Conservation (phyloP, 2,329 filamentous ascomycete species). For the Phoma herbarum region DNA sequence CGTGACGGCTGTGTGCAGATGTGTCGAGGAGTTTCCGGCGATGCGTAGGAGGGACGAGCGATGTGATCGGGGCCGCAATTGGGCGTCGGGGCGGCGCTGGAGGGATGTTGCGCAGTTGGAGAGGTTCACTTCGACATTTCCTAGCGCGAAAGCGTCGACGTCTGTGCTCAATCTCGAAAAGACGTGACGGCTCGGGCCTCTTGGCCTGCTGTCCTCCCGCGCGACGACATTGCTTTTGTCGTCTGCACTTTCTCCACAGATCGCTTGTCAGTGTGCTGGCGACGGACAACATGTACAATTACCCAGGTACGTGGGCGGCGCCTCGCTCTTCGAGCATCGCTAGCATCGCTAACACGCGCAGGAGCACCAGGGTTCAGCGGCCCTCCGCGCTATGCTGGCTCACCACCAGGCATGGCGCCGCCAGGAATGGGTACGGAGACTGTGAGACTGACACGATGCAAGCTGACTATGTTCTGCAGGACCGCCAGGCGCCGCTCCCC, state of each 20-base stretch:
- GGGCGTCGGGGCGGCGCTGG: slow-evolving; percentile 5
- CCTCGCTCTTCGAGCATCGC: slow-evolving; percentile 15
- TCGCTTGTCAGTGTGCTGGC: background rate
- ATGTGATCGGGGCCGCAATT: slow-evolving; percentile 4
- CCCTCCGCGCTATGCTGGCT: slow-evolving; percentile 76
- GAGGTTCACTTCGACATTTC: slow-evolving; percentile 32
- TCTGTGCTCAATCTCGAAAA: slow-evolving; percentile 25
- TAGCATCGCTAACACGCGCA: slow-evolving; percentile 35
- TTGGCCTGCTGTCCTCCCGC: background rate
- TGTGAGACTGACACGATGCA: too few relatives aligned
- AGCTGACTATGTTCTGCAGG: slow-evolving; percentile 10
- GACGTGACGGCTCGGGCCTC: slow-evolving; percentile 13
- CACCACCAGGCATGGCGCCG: slow-evolving; percentile 77
- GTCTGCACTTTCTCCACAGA: background rate
- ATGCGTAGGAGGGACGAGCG: background rate
- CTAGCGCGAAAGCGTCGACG: slow-evolving; percentile 22
- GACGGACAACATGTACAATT: slow-evolving; percentile 46
- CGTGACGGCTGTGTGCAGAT: slow-evolving; percentile 6
- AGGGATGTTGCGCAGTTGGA: background rate
- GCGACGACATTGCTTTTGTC: background rate
- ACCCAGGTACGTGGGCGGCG: slow-evolving; percentile 38
- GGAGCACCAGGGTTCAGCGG: slow-evolving; percentile 72
- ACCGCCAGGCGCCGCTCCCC: slow-evolving; percentile 62
- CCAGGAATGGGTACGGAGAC: slow-evolving; percentile 80
- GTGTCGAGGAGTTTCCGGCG: background rate